Evolutionary conservation across 2,329 filamentous ascomycete species (phyloP), one percentile per base, ranked within the genome.

Genomic region (Diaporthe eres): DNA sequence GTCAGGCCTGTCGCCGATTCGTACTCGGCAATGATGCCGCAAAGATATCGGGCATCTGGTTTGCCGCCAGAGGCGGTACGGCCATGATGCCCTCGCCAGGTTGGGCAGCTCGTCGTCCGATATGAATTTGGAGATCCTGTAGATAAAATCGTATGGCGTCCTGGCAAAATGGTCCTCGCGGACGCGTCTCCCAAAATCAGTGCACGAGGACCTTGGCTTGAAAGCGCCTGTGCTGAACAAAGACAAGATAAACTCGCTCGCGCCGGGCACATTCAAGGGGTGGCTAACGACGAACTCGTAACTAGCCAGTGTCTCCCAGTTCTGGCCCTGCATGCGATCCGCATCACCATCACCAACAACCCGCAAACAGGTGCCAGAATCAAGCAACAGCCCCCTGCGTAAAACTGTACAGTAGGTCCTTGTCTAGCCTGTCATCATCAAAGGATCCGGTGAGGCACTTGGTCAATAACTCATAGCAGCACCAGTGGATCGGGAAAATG

Each of bases 401-500:
- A 34, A 71, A 19, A 31, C 55, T 53, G 42, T 49, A 74, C 31
- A 74, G 42, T 34, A 74, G 13, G 67, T 74, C 55, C 13, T 63
- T 74, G 73, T 74, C 65, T 12, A 74, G 42, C 10, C 49, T 31
- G 53, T 12, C 22, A 22, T 49, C 53, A 3, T 51, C 57, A 8
- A 63, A 71, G 13, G 73, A 63, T 10, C 65, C 63, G 1, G 57
- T 61, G 31, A 31, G 8, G 37, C 31, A 60, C 37, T 44, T 70
- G 42, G n/a, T 9, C 17, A 74, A 55, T 1, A 74, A 31, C 65
- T 71, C 65, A 28, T 61, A 74, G 61, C 73, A 71, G 73, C 53
- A 61, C 63, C 44, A 34, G 28, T 74, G 73, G 34, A 74, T 71
- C 17, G 73, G 73, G 31, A 71, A 71, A 8, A 74, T n/a, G 13